Conservation (phyloP, 306 rosid species). For the Clitoria ternatea region DNA sequence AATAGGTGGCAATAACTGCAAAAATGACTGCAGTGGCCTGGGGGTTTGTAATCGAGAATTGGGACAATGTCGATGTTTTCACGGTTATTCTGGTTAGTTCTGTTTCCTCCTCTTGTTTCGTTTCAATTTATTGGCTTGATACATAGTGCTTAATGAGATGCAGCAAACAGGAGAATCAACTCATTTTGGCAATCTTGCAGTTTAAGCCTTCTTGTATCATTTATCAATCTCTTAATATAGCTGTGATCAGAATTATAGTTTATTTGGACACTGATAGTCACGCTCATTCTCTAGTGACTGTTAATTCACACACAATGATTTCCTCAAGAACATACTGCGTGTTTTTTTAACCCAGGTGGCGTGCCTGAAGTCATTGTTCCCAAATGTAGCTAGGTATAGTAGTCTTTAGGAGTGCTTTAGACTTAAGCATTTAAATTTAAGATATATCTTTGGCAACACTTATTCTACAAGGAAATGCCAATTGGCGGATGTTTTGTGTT, state of each 20-base stretch:
- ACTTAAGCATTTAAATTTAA: background rate
- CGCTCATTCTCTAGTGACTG: background rate
- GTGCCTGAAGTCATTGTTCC: background rate
- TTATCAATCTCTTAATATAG: conserved; percentile 2
- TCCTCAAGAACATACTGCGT: background rate
- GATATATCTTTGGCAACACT: background rate
- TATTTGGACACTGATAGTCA: background rate
- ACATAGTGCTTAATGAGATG: background rate
- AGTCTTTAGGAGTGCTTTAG: background rate
- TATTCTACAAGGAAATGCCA: background rate
- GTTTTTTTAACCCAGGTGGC: background rate
- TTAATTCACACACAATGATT: background rate
- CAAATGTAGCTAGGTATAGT: conserved; percentile 1
- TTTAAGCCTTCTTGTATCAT: background rate
- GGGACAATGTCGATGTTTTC: conserved; percentile 89
- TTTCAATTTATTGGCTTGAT: background rate
- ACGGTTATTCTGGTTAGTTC: conserved; percentile 75
- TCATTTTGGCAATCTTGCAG: background rate
- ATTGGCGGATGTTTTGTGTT: background rate
- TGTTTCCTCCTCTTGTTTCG: conserved; percentile 6
- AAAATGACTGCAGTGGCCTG: conserved; percentile 71
- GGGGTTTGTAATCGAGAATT: conserved; percentile 86
- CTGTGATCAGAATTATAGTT: background rate
- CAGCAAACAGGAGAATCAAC: background rate
- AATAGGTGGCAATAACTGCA: conserved; percentile 65